Evolutionary conservation across 2,329 filamentous ascomycete species (phyloP), one percentile per base, ranked within the genome.

Genomic region (Endothia cerciana): DNA sequence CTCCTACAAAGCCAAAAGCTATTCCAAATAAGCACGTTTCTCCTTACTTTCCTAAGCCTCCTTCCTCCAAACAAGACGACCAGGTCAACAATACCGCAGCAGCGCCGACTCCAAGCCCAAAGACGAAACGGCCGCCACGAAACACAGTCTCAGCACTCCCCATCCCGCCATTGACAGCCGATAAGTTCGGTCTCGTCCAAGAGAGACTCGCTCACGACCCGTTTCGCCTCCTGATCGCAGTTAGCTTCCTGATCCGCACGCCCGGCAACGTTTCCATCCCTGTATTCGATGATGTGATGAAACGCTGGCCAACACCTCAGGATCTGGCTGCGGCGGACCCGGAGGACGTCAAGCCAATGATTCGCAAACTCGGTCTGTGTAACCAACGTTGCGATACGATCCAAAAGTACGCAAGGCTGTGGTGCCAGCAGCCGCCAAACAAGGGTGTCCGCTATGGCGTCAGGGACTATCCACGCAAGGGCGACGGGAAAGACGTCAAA

Each of bases 181-280:
- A 82, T 0, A 76, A 73, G 6, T 97, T 97, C 73, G 93, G 93
- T 0, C 83, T 97, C 1, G 87, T 97, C 45, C 94, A 97, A 75
- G 94, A 97, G 74, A 85, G 89, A 69, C 85, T 97, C 19, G 87
- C 88, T 1, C 77, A 85, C 60, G 85, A 93, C 65, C 91, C 93
- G 0, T 97, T 96, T 76, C 89, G 88, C 69, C 85, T 97, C 1
- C 84, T 97, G 1, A 82, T 97, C 38, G 93, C 91, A 15, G 89
- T 93, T 5, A 93, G 92, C 0, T 94, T 97, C 72, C 87, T 97
- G 38, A 94, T 94, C 75, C 89, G 91, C 66, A 97, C 93, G 0
- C 83, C 87, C 2, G 94, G 92, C 13, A 85, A 82, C 57, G 83
- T 87, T 11, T 92, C 93, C 4, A 89, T 95, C 36, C 94, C 94